Conservation (phyloP, 345 rosid genomes). For the Rhodamnia rubescens region DNA sequence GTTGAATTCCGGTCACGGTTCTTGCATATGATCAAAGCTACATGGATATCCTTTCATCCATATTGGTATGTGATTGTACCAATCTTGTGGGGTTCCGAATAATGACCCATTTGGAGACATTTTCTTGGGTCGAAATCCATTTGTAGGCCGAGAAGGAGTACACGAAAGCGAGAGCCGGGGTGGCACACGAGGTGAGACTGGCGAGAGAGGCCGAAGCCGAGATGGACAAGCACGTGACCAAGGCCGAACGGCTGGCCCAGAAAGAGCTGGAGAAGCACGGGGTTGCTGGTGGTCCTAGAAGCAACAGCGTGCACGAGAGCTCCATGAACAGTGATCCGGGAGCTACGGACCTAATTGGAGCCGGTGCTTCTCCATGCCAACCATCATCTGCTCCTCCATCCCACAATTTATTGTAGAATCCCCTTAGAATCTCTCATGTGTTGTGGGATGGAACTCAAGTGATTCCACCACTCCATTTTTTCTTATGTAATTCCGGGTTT, state of each 20-base stretch:
- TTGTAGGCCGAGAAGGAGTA: slow-evolving; percentile 31
- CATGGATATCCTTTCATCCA: neutral
- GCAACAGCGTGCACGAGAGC: neutral
- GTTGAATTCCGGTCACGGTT: too few species aligned
- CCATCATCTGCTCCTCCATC: neutral
- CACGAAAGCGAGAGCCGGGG: slow-evolving; percentile 26
- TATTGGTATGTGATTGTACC: neutral
- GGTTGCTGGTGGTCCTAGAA: neutral
- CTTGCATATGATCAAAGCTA: neutral
- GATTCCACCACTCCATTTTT: neutral
- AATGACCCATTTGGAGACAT: neutral
- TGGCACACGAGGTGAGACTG: slow-evolving; percentile 44
- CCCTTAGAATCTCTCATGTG: neutral
- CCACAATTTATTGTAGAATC: neutral
- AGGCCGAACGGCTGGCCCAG: slow-evolving; percentile 16
- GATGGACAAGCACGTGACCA: slow-evolving; percentile 36
- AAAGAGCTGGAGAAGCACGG: slow-evolving; percentile 12
- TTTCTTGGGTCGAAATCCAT: neutral
- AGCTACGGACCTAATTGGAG: neutral
- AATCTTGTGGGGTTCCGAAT: neutral
- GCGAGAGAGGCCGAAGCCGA: slow-evolving; percentile 46
- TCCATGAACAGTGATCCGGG: neutral
- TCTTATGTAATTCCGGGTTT: neutral
- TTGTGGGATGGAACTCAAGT: neutral
- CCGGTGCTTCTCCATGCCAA: neutral